These are phyloP conservation scores for Hymenotorrendiella dingleyae DNA, from an alignment of 2,329 filamentous ascomycete genomes.

Conservation along the genomic window DNA sequence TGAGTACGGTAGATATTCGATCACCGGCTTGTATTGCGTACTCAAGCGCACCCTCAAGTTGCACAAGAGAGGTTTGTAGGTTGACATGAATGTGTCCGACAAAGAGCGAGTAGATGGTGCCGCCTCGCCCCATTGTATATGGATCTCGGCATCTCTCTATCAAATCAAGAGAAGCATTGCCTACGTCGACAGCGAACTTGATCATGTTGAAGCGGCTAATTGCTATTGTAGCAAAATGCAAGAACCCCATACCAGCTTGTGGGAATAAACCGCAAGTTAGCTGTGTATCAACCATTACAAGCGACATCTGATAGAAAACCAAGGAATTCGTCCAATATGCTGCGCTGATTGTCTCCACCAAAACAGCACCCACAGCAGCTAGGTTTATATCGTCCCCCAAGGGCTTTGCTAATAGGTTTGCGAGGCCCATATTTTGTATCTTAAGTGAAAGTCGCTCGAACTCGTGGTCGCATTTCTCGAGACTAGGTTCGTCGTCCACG, in stretches of 20 bases:
- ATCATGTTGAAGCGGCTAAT: slow-evolving; percentile 66
- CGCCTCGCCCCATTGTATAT: slow-evolving; percentile 61
- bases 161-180: slow-evolving; percentile 55
- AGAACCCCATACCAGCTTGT: slow-evolving; percentile 63
- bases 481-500: slow-evolving; percentile 60
- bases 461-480: slow-evolving; percentile 69
- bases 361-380: slow-evolving; percentile 60
- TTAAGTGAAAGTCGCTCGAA: slow-evolving; percentile 59
- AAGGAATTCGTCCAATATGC: slow-evolving; percentile 69
- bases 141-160: slow-evolving; percentile 57
- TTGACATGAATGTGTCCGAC: slow-evolving; percentile 64
- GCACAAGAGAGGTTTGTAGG: slow-evolving; percentile 49
- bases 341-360: slow-evolving; percentile 63
- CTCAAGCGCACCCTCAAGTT: slow-evolving; percentile 62
- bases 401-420: slow-evolving; percentile 39
- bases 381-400: slow-evolving; percentile 46
- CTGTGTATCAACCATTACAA: slow-evolving; percentile 63
- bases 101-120: slow-evolving; percentile 64
- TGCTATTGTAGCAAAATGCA: slow-evolving; percentile 62
- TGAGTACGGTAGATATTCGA: slow-evolving; percentile 64
- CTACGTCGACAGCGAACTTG: slow-evolving; percentile 60
- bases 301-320: slow-evolving; percentile 64
- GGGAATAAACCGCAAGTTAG: slow-evolving; percentile 59
- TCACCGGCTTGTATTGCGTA: slow-evolving; percentile 63
- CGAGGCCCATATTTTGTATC: slow-evolving; percentile 51